Evolutionary conservation across 345 rosid species (phyloP).

Genomic region (Lenwebbia sp.): DNA sequence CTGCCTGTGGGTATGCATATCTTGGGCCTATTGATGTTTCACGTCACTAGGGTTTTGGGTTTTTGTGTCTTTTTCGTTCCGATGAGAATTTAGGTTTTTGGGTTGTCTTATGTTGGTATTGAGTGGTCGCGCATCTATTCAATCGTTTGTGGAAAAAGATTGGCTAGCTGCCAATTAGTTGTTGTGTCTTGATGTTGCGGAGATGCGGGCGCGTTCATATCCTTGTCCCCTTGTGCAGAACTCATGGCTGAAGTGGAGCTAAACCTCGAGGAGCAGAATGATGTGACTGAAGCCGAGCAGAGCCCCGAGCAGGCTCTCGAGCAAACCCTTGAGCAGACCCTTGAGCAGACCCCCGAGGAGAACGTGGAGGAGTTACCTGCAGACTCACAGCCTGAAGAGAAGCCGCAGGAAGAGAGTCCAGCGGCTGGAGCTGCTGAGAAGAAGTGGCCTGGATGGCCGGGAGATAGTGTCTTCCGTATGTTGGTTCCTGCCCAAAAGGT

Average conservation of each 20-base stretch:
- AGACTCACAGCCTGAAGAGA: conserved; percentile 8
- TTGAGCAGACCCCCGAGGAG: background rate
- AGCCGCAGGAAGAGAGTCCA: conserved; percentile 17
- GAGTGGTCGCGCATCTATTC: no score
- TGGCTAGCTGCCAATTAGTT: background rate
- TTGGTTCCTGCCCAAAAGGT: conserved; percentile 97
- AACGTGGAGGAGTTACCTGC: background rate
- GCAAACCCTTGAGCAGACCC: background rate
- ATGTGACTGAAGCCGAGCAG: background rate
- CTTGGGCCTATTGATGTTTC: background rate
- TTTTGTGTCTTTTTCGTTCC: background rate
- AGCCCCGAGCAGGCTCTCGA: background rate
- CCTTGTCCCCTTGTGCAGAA: conserved; percentile 4
- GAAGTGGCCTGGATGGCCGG: conserved; percentile 99
- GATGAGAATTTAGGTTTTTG: background rate
- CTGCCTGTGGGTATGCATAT: no score
- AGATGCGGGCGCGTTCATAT: background rate
- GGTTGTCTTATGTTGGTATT: no score
- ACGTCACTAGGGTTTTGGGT: background rate
- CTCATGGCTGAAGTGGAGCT: background rate
- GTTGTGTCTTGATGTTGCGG: background rate
- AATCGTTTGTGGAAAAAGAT: background rate
- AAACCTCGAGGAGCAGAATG: background rate
- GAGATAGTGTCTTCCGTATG: conserved; percentile 97
- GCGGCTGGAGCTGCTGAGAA: conserved; percentile 49